Evolutionary conservation across 768 basidiomycete species (phyloP).

Genomic region (Phlebiopsis flavidoalba): DNA sequence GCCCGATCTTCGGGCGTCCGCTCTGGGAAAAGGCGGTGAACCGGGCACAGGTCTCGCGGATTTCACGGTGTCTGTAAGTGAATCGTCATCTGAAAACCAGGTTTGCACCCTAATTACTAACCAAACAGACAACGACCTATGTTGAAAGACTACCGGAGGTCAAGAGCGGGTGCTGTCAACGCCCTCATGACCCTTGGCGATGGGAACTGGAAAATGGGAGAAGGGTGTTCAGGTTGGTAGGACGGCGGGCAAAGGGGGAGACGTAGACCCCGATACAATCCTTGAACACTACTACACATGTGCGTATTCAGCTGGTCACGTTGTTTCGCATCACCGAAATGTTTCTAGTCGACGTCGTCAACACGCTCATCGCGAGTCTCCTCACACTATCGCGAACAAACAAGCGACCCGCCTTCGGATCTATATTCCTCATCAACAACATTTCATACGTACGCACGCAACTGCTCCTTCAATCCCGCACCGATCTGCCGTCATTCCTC

Average conservation of each 20-base stretch:
- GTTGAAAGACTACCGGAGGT: slow-evolving; percentile 69
- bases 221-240: slow-evolving; percentile 65
- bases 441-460: slow-evolving; percentile 61
- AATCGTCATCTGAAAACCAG: no score
- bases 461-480: slow-evolving; percentile 47
- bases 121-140: slow-evolving; percentile 58
- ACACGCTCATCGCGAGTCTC: slow-evolving; percentile 55
- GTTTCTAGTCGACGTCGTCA: slow-evolving; percentile 65
- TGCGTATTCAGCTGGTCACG: slow-evolving; percentile 30
- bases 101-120: background rate
- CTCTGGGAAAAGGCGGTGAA: slow-evolving; percentile 51
- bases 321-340: background rate
- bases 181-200: slow-evolving; percentile 71
- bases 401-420: slow-evolving; percentile 58
- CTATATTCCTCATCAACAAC: slow-evolving; percentile 81
- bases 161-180: slow-evolving; percentile 56
- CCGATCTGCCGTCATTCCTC: slow-evolving; percentile 44
- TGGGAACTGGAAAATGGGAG: slow-evolving; percentile 92
- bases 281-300: slow-evolving; percentile 77
- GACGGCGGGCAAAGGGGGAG: slow-evolving; percentile 34
- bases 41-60: slow-evolving; percentile 61
- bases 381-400: slow-evolving; percentile 57
- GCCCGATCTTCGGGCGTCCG: slow-evolving; percentile 69
- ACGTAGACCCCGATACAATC: slow-evolving; percentile 53
- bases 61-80: slow-evolving; percentile 48